Base-by-base conservation (phyloP, 2,329 filamentous ascomycete species). In the Cryphonectria parasitica region DNA sequence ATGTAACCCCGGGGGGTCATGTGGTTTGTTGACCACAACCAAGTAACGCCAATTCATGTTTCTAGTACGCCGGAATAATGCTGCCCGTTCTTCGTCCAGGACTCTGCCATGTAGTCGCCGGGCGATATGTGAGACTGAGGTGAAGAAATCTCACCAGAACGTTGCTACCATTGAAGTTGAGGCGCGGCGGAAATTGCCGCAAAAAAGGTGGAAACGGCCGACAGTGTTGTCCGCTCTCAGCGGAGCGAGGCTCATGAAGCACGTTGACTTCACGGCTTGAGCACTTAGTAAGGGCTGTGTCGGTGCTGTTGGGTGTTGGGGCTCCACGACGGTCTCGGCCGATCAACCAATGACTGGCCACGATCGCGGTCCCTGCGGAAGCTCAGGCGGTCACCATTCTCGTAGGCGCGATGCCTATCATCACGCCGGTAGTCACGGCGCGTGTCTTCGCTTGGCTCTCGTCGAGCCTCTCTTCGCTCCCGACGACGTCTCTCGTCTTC, bases 401-500 rank as follows among this genome's bases (percentile, higher is more conserved):
- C 77, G 67, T 77, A 78, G 61, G 75, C 76, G 62, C 76, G 76
- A 54, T 77, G 76, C 65, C 74, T 74, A 41, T 78, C 76, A 39
- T 78, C 69, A 25, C 71, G 71, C 43, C 77, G 76, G 67, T 78
- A 75, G 45, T 79, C 79, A 10, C 78, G 76, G 4, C 78, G 76
- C 41, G 41, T 77, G 69, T 71, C 76, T 74, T 69, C 76, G 73
- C 70, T 72, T 22, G 66, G 67, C 45, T 73, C 72, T 25, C 70
- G 70, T 19, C 72, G 70, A 25, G 67, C 36, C 56, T 69, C 69
- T 56, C n/a, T 66, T 25, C 71, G 69, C 61, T 67, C 69, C 45
- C 66, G 69, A 34, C 77, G 76, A 3, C 78, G 76, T 39, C 75
- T 76, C 62, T 81, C 79, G 13, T 79, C 77, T 64, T 80, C 79